Evolutionary conservation across 1,284 basidiomycete genomes (phyloP), one percentile per base, ranked within the genome.

Genomic region (Trametes pubescens): DNA sequence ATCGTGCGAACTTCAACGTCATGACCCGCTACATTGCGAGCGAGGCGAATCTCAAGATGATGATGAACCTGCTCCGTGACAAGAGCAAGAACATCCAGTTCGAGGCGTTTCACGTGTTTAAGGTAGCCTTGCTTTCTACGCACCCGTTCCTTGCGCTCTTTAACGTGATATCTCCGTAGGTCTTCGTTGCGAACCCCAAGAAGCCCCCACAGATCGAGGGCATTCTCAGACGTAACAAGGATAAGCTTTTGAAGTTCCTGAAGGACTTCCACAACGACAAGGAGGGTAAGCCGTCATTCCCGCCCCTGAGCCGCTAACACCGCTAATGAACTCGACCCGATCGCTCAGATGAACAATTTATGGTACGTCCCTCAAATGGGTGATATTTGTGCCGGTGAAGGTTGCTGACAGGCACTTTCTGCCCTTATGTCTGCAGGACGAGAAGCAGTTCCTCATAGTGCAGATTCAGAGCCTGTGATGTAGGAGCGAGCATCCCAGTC

Each of bases 81-180:
- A 96, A 96, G 84, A 97, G 95, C 84, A 94, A 95, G 83, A 99
- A 99, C 78, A 99, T 99, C 59, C 97, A 99, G 78, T 99, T 99
- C 66, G 97, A 99, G 78, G 97, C 97, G 2, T 99, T 99, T 80
- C 98, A 99, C 73, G 98, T 99, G 37, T 99, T 99, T 88, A 99
- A 99, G 87, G 97, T 96, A 62, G 55, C 40, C 18, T 34, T 18
- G 51, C 47, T 29, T 4, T 32, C 13, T 11, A 73, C 69, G 26
- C 56, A 59, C n/a, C 26, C 29, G 32, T 40, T 18, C 16, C 32
- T 37, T 34, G 32, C 43, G 18, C 9, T 13, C 14, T 13, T 53
- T 51, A 59, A 55, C 35, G 56, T 54, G 48, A 40, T 54, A 51
- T 44, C 46, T 40, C 3, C 51, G 21, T 65, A 95, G 94, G 94